Evolutionary conservation across 495 filamentous ascomycete species (phyloP), one percentile per base, ranked within the genome.

Genomic region (Saxophila tyrrhenica): DNA sequence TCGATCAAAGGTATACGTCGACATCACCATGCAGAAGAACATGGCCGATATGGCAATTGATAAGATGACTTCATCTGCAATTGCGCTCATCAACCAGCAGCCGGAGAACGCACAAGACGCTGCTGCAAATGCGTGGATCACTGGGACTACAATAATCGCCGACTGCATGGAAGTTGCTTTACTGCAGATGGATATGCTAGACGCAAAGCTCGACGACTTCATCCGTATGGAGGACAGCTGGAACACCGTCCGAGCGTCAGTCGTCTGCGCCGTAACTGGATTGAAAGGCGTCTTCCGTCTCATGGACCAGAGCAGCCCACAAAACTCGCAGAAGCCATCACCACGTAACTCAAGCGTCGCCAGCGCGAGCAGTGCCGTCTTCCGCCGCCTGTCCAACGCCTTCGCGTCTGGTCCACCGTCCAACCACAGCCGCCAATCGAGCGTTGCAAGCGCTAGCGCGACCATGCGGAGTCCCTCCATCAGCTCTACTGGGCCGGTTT

Each of bases 1-100:
- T 25, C 43, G 35, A 23, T 54, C 54, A 13, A 56, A 55, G 55
- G 48, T 64, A 41, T 67, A 61, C 39, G 64, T 70, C 52, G 66
- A 70, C 55, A 58, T 65, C 51, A 52, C 51, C 24, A 66, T 67
- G 57, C 66, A 70, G 51, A 61, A 61, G 39, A 61, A 64, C 20
- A 62, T 62, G 58, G 63, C 64, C 13, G 66, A 68, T 39, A 57
- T 60, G 51, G 66, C 68, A 19, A 69, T 69, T 44, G 66, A 70
- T 61, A 69, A 65, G 42, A 66, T 64, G 44, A 51, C 60, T 21
- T 67, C 61, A 47, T 65, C 64, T 0, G 68, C 67, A 25, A 57
- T 65, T 29, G 48, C 56, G 0, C 45, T 70, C 25, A 68, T 70
- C 47, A 54, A 64, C 51, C 51, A 51, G 24, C 65, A 69, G 46